Evolutionary conservation across 306 rosid genomes (phyloP), one percentile per base, ranked within the genome.

Genomic region (Prunus mongolica): DNA sequence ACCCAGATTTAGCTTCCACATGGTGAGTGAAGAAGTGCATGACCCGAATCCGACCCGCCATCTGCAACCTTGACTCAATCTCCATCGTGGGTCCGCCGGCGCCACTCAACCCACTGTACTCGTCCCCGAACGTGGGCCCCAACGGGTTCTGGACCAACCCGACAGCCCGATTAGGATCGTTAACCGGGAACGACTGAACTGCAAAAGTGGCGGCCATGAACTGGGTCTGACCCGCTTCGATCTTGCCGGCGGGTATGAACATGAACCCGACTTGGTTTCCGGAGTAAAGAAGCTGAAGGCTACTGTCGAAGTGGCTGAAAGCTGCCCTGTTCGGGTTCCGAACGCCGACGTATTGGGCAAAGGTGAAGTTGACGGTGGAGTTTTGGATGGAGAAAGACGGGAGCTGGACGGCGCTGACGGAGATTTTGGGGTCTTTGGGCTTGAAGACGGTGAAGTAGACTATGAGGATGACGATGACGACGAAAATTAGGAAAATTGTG

Each of bases 161-260:
- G 9, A 38, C 30, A 1, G 56, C 57, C 8, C 30, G 67, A 10
- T 25, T 47, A 3, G 89, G 90, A 15, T 87, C 74, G 12, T 83
- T 28, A 22, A 95, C 22, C 0, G 93, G 90, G 55, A 92, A 85
- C 5, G 97, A 84, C 67, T 86, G 83, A 0, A 92, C 97, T 28
- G 92, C 75, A 63, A 95, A 90, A 0, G 95, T 92, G 24, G 97
- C 98, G 0, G 92, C 92, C 91, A 95, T 85, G 86, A 74, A 83
- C 77, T 90, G 84, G 24, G 97, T 95, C 55, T 76, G 82, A 0
- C 89, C 88, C 20, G 97, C 80, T 47, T 82, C 89, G 84, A 95
- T 87, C 76, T 79, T 78, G 3, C 92, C 97, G 76, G 98, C 97
- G 38, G 98, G 98, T 3, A 95, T 91, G 81, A 95, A 95, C 96